Percentiles rank a stretch among this genome's conserved stretches.
These are phyloP conservation scores for Glycine soja DNA, from an alignment of 306 rosid genomes.

Conservation along the genomic window DNA sequence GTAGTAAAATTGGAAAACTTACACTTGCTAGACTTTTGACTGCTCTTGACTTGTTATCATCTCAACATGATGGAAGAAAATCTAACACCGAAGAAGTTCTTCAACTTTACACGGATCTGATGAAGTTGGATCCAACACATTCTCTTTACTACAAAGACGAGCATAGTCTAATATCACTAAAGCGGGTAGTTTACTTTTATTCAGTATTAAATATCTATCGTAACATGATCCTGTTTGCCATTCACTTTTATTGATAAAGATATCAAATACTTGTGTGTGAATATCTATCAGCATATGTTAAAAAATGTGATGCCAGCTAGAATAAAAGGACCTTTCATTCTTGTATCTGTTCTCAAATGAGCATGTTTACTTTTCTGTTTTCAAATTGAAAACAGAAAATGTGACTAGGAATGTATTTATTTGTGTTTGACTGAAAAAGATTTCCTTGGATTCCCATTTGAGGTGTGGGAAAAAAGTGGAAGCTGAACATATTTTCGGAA, in stretches of 20 bases:
- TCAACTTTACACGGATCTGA: constrained; percentile 72
- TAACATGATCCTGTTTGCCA: background rate
- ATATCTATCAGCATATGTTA: background rate
- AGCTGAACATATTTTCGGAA: constrained; percentile 2
- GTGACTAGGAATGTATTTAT: background rate
- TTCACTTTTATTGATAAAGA: constrained; percentile 9
- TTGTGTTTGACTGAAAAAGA: background rate
- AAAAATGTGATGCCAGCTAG: background rate
- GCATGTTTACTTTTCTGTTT: constrained; percentile 21
- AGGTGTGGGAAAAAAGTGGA: background rate
- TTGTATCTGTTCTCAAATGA: background rate
- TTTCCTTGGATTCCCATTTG: constrained; percentile 23
- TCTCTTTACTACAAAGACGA: constrained; percentile 69
- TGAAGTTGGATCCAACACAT: constrained; percentile 71
- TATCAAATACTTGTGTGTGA: constrained; percentile 32
- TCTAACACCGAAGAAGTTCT: constrained; percentile 68
- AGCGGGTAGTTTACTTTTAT: constrained; percentile 36
- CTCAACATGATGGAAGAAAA: constrained; percentile 53
- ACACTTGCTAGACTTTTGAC: constrained; percentile 85
- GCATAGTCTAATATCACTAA: constrained; percentile 39
- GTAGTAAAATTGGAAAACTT: constrained; percentile 93
- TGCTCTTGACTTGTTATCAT: constrained; percentile 66
- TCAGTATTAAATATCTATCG: constrained; percentile 38
- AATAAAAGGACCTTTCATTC: constrained; percentile 4
- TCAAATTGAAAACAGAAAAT: background rate